Evolutionary conservation across 2,329 filamentous ascomycete genomes (phyloP), one percentile per base, ranked within the genome.

Genomic region (Cercospora sp.): DNA sequence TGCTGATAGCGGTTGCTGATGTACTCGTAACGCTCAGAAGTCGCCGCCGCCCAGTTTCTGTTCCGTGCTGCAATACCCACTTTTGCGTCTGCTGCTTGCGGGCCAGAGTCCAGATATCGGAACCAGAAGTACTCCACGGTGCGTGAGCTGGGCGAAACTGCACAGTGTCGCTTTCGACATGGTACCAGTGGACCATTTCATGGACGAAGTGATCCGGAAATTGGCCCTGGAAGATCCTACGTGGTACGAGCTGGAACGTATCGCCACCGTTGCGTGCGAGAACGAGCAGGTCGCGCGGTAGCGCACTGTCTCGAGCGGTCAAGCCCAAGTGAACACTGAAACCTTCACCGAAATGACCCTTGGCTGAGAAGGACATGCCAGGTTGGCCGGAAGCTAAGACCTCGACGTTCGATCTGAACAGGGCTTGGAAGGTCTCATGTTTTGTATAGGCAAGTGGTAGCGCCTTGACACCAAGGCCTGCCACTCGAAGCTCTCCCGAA

Each of bases 161-260:
- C 0, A 91, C 60, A 1, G 77, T 63, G 2, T 79, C 79, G 1
- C 77, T 78, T 2, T 68, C 59, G 0, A 88, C 12, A 48, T 90
- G 79, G 5, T 90, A 78, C 87, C 88, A 91, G 68, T 91, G 88
- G 0, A 85, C 79, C 60, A 85, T 89, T 6, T 82, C 77, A 0
- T 84, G 75, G 0, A 88, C 69, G 0, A 91, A 78, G 0, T 80
- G 74, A 0, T 71, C 71, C 0, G 89, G 89, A 0, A 90, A 76
- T 70, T 89, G 87, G 0, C 65, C 57, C 2, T 60, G 31, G 51
- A 83, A 80, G 0, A 79, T 39, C 0, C 64, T 33, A 33, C 13
- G 61, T 0, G 78, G 77, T 8, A 85, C 68, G 1, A 77, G 72
- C 63, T 84, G 80, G 1, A 81, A 72, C 0, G 81, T 23, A 1